Evolutionary conservation across 257 asterid genomes (phyloP), one percentile per base, ranked within the genome.

Genomic region (Capsicum rhomboideum): DNA sequence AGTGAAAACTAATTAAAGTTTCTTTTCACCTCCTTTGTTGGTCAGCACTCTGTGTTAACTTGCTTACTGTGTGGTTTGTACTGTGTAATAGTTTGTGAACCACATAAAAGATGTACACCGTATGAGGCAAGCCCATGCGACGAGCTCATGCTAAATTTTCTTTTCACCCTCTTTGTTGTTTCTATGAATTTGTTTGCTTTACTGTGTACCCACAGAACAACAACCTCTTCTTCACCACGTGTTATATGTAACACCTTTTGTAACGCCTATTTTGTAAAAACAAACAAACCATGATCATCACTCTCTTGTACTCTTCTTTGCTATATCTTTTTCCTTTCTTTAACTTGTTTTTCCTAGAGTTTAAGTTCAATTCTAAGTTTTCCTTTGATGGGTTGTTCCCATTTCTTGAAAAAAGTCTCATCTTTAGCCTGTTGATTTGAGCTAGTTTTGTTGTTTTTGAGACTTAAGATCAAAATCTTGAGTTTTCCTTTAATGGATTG

Each of bases 151-250:
- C 40, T 5, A 34, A 34, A 34, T 34, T 34, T 34, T 79, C 37
- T 23, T 34, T 81, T 17, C 34, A 56, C 69, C 67, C 69, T 59
- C n/a, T 82, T 80, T 69, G 10, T 44, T 69, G 9, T 81, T 28
- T 53, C 37, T 31, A 85, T 61, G 63, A 10, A 53, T 83, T 87
- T 82, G 82, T 6, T 85, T 77, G 79, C 83, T 83, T 79, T 68
- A 9, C 61, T 52, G 82, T 66, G 83, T 10, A 69, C 53, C 29
- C 55, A 11, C 69, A 50, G 78, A 85, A 83, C 88, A 82, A 88
- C 88, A 23, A 23, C 18, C 34, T 85, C 85, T 86, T 79, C 91
- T 82, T 78, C 90, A 84, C 89, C 95, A 94, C 98, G 92, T 90
- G 93, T 88, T 88, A 21, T 34, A 86, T 34, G 64, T 54, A 67